phyloP scores from a whole-genome alignment of 208 protist species.

The Borovskyia barvae region DNA sequence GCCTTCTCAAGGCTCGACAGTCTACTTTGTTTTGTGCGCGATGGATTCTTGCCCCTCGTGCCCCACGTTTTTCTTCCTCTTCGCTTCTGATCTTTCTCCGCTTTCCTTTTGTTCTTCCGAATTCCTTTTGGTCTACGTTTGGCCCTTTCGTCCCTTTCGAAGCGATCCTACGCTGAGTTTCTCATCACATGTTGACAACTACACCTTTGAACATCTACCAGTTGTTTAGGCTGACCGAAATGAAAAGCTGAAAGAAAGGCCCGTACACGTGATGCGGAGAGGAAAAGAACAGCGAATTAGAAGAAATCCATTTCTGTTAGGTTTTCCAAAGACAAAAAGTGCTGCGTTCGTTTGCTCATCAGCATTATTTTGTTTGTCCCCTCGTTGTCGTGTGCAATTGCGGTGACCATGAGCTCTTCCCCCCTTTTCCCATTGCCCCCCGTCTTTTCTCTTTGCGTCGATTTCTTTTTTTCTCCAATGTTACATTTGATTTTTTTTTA shows the following conservation, averaged over 20 bases:
- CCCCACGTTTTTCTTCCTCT: neutral
- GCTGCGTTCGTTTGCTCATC: no score
- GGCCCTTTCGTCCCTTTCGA: neutral
- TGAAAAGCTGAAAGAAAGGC: no score
- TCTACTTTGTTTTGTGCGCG: conserved; percentile 5
- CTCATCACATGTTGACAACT: neutral
- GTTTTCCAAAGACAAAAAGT: no score
- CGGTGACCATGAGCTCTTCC: neutral
- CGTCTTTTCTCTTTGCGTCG: neutral
- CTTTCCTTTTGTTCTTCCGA: neutral
- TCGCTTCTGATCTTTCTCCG: neutral
- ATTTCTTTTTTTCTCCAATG: neutral
- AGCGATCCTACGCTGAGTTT: neutral
- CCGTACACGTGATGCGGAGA: no score
- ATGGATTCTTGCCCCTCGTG: neutral
- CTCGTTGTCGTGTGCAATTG: neutral
- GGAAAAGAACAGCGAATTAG: no score
- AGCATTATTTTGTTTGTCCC: no score
- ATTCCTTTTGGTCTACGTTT: neutral
- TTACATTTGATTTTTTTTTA: neutral
- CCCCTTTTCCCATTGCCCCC: neutral
- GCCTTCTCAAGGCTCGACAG: neutral
- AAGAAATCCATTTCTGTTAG: no score
- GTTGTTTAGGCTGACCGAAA: no score
- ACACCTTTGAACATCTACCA: no score